Evolutionary conservation across 83 land plant species (phyloP).

Genomic region (Thuja plicata): DNA sequence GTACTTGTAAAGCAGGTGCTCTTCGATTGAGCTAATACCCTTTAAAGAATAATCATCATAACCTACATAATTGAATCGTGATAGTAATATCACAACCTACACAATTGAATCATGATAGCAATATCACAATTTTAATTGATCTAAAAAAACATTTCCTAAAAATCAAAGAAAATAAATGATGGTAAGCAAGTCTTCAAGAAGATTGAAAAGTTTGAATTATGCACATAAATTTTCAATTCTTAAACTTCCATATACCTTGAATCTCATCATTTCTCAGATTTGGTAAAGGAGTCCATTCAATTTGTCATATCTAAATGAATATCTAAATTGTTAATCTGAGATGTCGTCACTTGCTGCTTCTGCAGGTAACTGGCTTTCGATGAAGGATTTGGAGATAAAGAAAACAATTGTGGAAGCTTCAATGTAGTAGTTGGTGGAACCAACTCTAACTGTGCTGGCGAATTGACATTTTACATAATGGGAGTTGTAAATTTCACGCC

Average conservation of each 20-base stretch:
- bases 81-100: too few species aligned
- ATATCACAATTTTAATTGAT: too few species aligned
- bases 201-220: neutral
- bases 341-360: conserved; percentile 21
- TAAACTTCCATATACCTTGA: conserved; percentile 3
- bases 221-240: neutral
- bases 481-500: too few species aligned
- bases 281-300: conserved; percentile 15
- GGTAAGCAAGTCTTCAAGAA: neutral
- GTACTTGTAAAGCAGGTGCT: too few species aligned
- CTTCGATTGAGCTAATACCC: too few species aligned
- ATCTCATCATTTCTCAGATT: conserved; percentile 9
- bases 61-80: too few species aligned
- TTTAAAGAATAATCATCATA: too few species aligned
- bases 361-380: conserved; percentile 44
- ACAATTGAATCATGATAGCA: too few species aligned
- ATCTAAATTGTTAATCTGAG: conserved; percentile 30
- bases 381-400: conserved; percentile 47
- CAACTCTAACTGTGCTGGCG: conserved; percentile 51
- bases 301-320: conserved; percentile 17
- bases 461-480: too few species aligned
- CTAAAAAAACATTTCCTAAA: too few species aligned
- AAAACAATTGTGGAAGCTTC: conserved; percentile 78
- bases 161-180: neutral
- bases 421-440: conserved; percentile 62